Percentiles rank a stretch among this genome's conserved stretches.
Evolutionary conservation across 768 basidiomycete genomes (phyloP).

Genomic region (Suillus weaverae): DNA sequence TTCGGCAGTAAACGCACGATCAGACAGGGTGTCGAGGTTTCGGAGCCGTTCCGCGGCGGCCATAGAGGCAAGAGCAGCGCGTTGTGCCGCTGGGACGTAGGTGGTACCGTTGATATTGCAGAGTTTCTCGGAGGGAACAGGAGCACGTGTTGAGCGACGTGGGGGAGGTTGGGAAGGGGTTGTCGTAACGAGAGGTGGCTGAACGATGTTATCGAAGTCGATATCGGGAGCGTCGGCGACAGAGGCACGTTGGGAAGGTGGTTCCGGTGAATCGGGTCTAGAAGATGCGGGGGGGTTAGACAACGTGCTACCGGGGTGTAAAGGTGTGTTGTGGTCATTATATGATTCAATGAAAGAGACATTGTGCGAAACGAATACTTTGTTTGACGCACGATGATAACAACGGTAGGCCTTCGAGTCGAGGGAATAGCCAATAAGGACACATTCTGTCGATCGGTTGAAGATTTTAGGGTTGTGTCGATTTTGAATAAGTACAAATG

Average conservation of each 20-base stretch:
- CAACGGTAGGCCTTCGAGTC: slow-evolving; percentile 16
- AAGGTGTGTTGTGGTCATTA: too few relatives aligned
- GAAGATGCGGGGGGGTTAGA: not conserved
- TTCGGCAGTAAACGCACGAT: too few relatives aligned
- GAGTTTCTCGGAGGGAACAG: slow-evolving; percentile 14
- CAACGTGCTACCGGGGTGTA: too few relatives aligned
- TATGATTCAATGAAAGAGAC: slow-evolving; percentile 22
- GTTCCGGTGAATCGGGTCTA: too few relatives aligned
- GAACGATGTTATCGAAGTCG: too few relatives aligned
- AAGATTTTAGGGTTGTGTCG: slow-evolving; percentile 29
- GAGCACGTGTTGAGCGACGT: not conserved
- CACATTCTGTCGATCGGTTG: slow-evolving; percentile 10
- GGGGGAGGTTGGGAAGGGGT: not conserved
- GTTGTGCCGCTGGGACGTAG: not conserved
- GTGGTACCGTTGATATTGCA: slow-evolving; percentile 9
- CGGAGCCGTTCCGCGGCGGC: too few relatives aligned
- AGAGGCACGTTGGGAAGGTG: too few relatives aligned
- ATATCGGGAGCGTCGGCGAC: too few relatives aligned
- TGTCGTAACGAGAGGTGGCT: too few relatives aligned
- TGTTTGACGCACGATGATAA: slow-evolving; percentile 5
- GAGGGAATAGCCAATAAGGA: slow-evolving; percentile 13
- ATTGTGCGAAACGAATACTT: slow-evolving; percentile 17
- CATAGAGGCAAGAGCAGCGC: too few relatives aligned
- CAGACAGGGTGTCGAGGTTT: too few relatives aligned
- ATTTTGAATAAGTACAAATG: slow-evolving; percentile 24